Percentiles rank a stretch among this genome's conserved stretches.
phyloP scores from a whole-genome alignment of 2,329 filamentous ascomycete species.

The Ciborinia camelliae region DNA sequence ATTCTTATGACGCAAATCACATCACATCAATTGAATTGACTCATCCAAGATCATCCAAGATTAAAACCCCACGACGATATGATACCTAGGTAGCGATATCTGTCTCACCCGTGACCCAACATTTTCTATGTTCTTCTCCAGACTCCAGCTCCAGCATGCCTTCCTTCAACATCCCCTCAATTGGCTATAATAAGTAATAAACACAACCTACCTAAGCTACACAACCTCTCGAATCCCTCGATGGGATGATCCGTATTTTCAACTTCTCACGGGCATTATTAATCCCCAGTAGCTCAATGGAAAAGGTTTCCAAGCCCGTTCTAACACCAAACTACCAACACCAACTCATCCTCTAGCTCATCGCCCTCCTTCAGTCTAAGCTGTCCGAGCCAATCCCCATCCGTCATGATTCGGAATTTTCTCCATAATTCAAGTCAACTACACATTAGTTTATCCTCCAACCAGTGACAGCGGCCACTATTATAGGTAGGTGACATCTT shows the following conservation, averaged over 20 bases:
- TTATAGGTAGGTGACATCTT: too few relatives aligned
- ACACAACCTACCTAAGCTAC: too few relatives aligned
- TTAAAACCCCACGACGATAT: neutral
- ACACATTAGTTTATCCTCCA: neutral
- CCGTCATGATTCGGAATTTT: neutral
- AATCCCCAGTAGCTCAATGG: neutral
- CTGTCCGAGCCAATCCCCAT: neutral
- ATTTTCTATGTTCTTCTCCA: too few relatives aligned
- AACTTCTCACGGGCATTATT: too few relatives aligned
- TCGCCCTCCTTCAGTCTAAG: neutral
- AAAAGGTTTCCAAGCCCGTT: neutral
- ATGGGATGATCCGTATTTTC: neutral
- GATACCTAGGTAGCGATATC: too few relatives aligned
- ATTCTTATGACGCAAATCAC: neutral
- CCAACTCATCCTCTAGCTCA: conserved; percentile 5
- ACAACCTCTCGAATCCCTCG: too few relatives aligned
- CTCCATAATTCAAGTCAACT: neutral
- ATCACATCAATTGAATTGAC: neutral
- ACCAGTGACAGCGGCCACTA: neutral
- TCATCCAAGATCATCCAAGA: neutral
- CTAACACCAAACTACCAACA: neutral
- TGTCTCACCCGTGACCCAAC: neutral
- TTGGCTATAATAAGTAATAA: neutral
- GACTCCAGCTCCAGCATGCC: too few relatives aligned
- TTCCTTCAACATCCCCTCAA: neutral